A percentile compares a stretch with the other conserved stretches of the same genome.
Evolutionary conservation across 2,329 filamentous ascomycete species (phyloP).

Genomic region (Lasiodiplodia citricola): DNA sequence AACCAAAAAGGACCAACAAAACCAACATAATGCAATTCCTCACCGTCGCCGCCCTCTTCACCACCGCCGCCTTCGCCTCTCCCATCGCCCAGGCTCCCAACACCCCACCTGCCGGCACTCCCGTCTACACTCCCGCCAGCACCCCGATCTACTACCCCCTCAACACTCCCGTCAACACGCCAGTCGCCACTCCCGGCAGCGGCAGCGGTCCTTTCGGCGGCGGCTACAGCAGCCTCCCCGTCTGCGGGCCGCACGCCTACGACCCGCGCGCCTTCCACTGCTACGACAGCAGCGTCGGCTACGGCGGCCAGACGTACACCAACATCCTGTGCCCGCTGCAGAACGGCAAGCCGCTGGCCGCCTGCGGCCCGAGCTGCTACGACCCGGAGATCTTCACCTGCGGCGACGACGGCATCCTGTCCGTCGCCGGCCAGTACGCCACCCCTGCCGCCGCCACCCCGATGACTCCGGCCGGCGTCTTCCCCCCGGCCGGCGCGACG

Average conservation of each 20-base stretch:
- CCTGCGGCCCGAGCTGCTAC: conserved; percentile 24
- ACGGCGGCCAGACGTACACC: background rate
- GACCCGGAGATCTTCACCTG: conserved; percentile 15
- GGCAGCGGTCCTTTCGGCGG: background rate
- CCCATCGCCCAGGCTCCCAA: background rate
- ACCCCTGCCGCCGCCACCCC: background rate
- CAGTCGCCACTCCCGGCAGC: background rate
- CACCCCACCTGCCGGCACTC: background rate
- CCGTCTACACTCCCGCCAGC: background rate
- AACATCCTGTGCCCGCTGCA: conserved; percentile 22
- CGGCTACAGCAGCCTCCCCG: background rate
- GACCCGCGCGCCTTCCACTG: conserved; percentile 6
- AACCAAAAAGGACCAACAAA: background rate
- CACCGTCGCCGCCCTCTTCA: conserved; percentile 14
- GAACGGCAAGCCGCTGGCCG: background rate
- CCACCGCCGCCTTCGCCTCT: conserved; percentile 6
- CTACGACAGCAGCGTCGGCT: background rate
- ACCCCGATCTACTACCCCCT: background rate
- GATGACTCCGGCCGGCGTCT: background rate
- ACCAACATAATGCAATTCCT: conserved; percentile 21
- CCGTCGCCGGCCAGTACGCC: background rate
- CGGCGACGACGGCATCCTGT: background rate
- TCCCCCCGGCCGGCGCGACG: background rate
- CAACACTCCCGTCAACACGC: background rate
- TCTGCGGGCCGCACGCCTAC: conserved; percentile 21